A percentile compares a stretch with the other conserved stretches of the same genome.
phyloP scores from a whole-genome alignment of 371 early-diverging fungal species.

The Enterospora canceri region DNA sequence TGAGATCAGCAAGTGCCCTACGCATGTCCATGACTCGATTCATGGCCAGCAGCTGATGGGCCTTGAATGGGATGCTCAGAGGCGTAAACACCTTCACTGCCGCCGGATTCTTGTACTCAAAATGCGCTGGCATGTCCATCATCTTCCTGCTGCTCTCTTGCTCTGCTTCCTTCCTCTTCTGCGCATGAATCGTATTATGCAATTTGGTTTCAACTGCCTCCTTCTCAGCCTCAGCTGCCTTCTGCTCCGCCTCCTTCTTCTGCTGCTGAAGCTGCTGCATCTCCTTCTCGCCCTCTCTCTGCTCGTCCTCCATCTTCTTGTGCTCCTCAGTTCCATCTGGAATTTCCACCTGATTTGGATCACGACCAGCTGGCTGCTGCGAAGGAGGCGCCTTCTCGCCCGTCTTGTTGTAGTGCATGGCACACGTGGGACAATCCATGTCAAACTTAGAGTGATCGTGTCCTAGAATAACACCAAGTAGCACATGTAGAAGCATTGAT shows the following conservation, averaged over 20 bases:
- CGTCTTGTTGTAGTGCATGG: not conserved
- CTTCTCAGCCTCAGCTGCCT: not conserved
- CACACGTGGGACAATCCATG: not conserved
- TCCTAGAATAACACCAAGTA: no score
- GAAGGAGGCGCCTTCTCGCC: not conserved
- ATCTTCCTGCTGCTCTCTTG: not conserved
- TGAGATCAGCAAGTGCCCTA: not conserved
- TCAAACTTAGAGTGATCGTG: no score
- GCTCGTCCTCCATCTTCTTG: not conserved
- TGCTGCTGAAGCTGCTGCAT: not conserved
- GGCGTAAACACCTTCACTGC: slow-evolving; percentile 1
- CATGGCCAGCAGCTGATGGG: not conserved
- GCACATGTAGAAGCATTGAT: not conserved
- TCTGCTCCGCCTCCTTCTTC: not conserved
- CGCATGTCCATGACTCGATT: not conserved
- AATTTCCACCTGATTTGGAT: not conserved
- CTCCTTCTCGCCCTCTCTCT: not conserved
- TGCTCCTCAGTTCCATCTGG: not conserved
- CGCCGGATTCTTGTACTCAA: not conserved
- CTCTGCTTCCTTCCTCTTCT: not conserved
- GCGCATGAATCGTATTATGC: not conserved
- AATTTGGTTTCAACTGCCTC: not conserved
- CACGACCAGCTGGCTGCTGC: not conserved
- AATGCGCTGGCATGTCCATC: not conserved
- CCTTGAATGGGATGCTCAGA: not conserved